Conservation (phyloP, 208 protist genomes). For the Acanthamoeba triangularis region DNA sequence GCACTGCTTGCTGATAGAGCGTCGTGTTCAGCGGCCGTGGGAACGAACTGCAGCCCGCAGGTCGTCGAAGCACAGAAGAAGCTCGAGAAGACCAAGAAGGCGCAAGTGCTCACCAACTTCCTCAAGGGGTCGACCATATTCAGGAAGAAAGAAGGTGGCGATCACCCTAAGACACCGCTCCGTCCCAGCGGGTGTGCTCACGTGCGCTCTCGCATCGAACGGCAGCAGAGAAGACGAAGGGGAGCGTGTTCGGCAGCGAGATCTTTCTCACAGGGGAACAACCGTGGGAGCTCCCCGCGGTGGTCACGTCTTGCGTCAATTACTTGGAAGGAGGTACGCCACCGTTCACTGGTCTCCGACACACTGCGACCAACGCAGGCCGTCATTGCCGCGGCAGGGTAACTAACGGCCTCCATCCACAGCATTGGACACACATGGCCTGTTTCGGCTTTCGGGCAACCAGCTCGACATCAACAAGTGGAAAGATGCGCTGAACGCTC, state of each 20-base stretch:
- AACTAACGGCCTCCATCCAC: not conserved
- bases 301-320: not conserved
- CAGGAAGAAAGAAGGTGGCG: not conserved
- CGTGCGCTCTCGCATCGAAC: not conserved
- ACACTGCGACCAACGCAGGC: no score
- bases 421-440: conserved; percentile 12
- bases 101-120: conserved; percentile 18
- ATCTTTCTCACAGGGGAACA: not conserved
- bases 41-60: not conserved
- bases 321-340: not conserved
- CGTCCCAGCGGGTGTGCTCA: not conserved
- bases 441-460: conserved; percentile 1
- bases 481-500: not conserved
- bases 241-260: not conserved
- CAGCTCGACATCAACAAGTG: conserved; percentile 31
- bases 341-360: not conserved
- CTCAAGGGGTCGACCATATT: conserved; percentile 11
- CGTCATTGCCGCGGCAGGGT: no score
- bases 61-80: conserved; percentile 8
- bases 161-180: not conserved
- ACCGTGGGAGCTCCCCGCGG: conserved; percentile 1
- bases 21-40: not conserved
- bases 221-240: not conserved
- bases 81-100: conserved; percentile 25
- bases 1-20: not conserved